Conservation (phyloP, 1,284 basidiomycete genomes). For the Apiotrichum akiyoshidainum region DNA sequence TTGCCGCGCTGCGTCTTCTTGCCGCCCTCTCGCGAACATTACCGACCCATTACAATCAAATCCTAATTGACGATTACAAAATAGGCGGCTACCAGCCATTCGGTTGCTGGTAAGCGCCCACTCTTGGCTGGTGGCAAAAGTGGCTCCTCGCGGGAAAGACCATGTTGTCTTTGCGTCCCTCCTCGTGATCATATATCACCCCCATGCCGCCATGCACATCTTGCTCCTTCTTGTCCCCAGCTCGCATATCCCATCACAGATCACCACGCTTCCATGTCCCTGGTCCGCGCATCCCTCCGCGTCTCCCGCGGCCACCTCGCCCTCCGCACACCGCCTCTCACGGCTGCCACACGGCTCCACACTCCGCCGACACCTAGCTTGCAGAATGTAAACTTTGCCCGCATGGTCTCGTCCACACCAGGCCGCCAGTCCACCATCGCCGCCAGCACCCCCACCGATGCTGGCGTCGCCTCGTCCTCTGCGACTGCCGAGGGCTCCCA, state of each 20-base stretch:
- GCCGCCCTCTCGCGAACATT: not conserved
- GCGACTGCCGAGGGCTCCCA: not conserved
- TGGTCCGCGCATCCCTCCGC: conserved; percentile 7
- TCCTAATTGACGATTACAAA: not conserved
- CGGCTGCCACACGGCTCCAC: not conserved
- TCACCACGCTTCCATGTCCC: not conserved
- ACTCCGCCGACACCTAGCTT: not conserved
- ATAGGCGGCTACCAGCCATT: not conserved
- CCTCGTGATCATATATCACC: not conserved
- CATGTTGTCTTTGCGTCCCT: too few species aligned
- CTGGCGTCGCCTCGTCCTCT: not conserved
- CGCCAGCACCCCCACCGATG: not conserved
- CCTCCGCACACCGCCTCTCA: too few species aligned
- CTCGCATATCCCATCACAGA: not conserved
- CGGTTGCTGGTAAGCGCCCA: not conserved
- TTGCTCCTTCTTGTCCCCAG: too few species aligned
- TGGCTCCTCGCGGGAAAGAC: too few species aligned
- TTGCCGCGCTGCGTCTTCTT: not conserved
- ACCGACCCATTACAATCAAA: not conserved
- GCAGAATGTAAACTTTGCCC: not conserved
- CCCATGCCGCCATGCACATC: not conserved
- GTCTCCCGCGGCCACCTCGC: not conserved
- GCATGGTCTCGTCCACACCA: conserved; percentile 1
- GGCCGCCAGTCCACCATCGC: conserved; percentile 1
- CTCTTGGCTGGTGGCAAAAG: too few species aligned